These are phyloP conservation scores for Kodamaea fukazawae DNA, from an alignment of 805 yeast genomes.

Conservation along the genomic window DNA sequence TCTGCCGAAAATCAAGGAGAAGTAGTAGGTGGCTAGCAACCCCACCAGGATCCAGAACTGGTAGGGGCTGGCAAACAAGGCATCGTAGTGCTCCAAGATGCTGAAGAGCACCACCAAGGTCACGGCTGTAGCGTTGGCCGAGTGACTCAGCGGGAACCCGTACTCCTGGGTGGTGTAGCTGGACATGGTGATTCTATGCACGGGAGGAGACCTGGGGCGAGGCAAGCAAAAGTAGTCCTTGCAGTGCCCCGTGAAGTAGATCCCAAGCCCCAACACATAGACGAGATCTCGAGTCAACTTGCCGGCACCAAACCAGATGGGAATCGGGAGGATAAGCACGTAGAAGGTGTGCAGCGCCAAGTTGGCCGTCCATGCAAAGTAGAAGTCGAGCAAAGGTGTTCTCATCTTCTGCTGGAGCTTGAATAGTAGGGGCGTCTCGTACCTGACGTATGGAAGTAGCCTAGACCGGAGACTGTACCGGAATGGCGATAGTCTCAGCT, in stretches of 20 bases:
- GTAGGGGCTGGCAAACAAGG: conserved; percentile 13
- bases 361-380: conserved; percentile 84
- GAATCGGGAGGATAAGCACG: conserved; percentile 81
- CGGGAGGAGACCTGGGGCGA: conserved; percentile 88
- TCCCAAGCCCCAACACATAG: conserved; percentile 63
- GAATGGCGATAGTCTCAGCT: conserved; percentile 50
- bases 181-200: conserved; percentile 84
- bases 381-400: conserved; percentile 55
- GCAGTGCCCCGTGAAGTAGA: conserved; percentile 65
- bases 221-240: conserved; percentile 90
- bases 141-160: conserved; percentile 91
- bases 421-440: conserved; percentile 63
- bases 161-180: conserved; percentile 90
- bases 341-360: conserved; percentile 93
- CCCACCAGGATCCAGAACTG: conserved; percentile 13
- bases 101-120: conserved; percentile 44
- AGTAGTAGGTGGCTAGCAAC: conserved; percentile 47
- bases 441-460: conserved; percentile 55
- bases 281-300: conserved; percentile 58
- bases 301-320: conserved; percentile 75
- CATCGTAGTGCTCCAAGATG: conserved; percentile 9
- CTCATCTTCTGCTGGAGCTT: conserved; percentile 54
- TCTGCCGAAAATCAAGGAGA: conserved; percentile 73
- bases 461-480: conserved; percentile 53
- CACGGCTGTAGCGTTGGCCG: conserved; percentile 91